Evolutionary conservation across 1,139 yeast species (phyloP), one percentile per base, ranked within the genome.

Genomic region (Magnusiomyces fungicola): DNA sequence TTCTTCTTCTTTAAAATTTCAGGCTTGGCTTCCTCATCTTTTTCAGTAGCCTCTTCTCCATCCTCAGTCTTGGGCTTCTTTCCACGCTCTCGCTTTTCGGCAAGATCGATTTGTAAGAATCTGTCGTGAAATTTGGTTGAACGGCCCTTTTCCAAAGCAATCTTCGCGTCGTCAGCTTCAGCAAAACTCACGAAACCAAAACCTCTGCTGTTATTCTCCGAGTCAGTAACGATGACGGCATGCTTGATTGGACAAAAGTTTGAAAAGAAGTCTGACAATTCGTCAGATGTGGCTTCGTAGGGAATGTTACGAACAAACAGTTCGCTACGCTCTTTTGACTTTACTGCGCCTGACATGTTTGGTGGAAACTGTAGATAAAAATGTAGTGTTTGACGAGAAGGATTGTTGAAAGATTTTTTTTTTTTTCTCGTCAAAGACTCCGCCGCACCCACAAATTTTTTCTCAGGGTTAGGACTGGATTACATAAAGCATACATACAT

Each of bases 141-240:
- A 61, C 79, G 75, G n/a, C 90, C 71, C 55, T 81, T 79, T 12
- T 74, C 79, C 55, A 89, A 71, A 0, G 97, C 97, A 38, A 77
- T 72, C 43, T 78, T 66, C 0, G 97, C 86, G 64, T 94, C 98
- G 46, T 87, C 96, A 55, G 87, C 90, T 52, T 78, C 71, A 2
- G 87, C 80, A 66, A 94, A 92, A 44, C 95, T 83, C 18, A 89
- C 98, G 67, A 94, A 94, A 6, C 98, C 99, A 67, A 89, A 94
- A 1, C 98, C 97, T 66, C 94, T 78, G 3, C 96, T 86, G 37
- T 69, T 65, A 33, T 68, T 66, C 45, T 83, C 80, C 14, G 75
- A 72, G 64, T 92, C 96, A 44, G 75, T 84, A 23, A 94, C 98
- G 46, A 92, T 78, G 46, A 89, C 94, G 3, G 97, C 96, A 68